phyloP scores from a whole-genome alignment of 164 flowering plant species.

The Pachysandra terminalis region DNA sequence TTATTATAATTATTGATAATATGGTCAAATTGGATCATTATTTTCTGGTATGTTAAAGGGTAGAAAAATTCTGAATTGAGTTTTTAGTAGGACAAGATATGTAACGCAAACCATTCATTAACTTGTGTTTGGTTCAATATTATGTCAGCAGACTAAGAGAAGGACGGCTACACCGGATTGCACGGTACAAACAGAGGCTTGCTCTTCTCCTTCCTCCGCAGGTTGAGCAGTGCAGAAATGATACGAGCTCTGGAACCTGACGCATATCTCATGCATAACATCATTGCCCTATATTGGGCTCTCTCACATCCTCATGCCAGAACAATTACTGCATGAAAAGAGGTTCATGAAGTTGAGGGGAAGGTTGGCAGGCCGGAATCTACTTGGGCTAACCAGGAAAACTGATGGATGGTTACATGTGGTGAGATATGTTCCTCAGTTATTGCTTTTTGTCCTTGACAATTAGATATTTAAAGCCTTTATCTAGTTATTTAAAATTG shows the following conservation, averaged over 20 bases:
- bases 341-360: background rate
- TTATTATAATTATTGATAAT: too few species aligned
- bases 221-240: slow-evolving; percentile 46
- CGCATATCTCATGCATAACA: background rate
- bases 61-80: too few species aligned
- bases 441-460: too few species aligned
- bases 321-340: background rate
- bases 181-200: slow-evolving; percentile 71
- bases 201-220: slow-evolving; percentile 68
- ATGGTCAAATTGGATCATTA: too few species aligned
- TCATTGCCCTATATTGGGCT: background rate
- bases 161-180: slow-evolving; percentile 63
- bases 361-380: too few species aligned
- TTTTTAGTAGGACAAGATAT: too few species aligned
- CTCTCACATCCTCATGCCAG: background rate
- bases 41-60: too few species aligned
- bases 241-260: slow-evolving; percentile 49
- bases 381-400: too few species aligned
- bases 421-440: background rate
- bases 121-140: background rate
- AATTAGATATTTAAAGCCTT: too few species aligned
- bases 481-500: too few species aligned
- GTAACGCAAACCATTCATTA: too few species aligned
- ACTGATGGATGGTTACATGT: background rate
- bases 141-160: slow-evolving; percentile 51